Conservation (phyloP, 805 yeast genomes). For the Metschnikowia orientalis region DNA sequence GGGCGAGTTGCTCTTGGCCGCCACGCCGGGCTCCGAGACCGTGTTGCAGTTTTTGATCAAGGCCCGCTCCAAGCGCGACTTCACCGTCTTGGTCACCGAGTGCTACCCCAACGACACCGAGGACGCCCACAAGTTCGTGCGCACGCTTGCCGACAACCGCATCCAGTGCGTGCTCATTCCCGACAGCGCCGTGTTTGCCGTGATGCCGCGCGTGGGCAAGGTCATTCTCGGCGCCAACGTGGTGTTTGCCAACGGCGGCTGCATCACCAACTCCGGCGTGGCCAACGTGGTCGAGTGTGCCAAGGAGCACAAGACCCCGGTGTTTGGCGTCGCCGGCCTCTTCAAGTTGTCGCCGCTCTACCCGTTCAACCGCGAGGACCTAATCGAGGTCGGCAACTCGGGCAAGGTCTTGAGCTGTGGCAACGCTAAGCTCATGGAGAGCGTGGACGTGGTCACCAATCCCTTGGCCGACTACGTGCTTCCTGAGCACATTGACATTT, state of each 20-base stretch:
- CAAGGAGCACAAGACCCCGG: conserved; percentile 92
- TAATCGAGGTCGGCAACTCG: conserved; percentile 88
- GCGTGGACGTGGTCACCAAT: conserved; percentile 71
- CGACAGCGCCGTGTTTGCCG: conserved; percentile 88
- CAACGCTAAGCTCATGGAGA: conserved; percentile 63
- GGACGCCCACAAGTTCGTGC: conserved; percentile 74
- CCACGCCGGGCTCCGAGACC: conserved; percentile 91
- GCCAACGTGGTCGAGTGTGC: conserved; percentile 95
- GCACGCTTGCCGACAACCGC: conserved; percentile 73
- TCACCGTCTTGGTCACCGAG: conserved; percentile 89
- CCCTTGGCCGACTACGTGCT: conserved; percentile 88
- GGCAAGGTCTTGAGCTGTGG: conserved; percentile 82
- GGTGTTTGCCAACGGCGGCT: conserved; percentile 95
- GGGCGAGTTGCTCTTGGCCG: conserved; percentile 77
- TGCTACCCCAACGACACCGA: conserved; percentile 84
- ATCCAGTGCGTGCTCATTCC: conserved; percentile 90
- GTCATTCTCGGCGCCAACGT: conserved; percentile 90
- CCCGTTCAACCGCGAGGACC: conserved; percentile 79
- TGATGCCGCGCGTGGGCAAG: conserved; percentile 96
- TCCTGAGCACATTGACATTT: conserved; percentile 91
- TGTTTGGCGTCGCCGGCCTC: conserved; percentile 89
- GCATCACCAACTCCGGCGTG: conserved; percentile 84
- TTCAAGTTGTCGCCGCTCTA: conserved; percentile 90
- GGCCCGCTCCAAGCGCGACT: conserved; percentile 85
- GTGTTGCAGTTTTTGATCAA: conserved; percentile 80